A percentile compares a stretch with the other conserved stretches of the same genome.
These are phyloP conservation scores for Trametes polyzona DNA, from an alignment of 1,284 basidiomycete genomes.

Conservation along the genomic window DNA sequence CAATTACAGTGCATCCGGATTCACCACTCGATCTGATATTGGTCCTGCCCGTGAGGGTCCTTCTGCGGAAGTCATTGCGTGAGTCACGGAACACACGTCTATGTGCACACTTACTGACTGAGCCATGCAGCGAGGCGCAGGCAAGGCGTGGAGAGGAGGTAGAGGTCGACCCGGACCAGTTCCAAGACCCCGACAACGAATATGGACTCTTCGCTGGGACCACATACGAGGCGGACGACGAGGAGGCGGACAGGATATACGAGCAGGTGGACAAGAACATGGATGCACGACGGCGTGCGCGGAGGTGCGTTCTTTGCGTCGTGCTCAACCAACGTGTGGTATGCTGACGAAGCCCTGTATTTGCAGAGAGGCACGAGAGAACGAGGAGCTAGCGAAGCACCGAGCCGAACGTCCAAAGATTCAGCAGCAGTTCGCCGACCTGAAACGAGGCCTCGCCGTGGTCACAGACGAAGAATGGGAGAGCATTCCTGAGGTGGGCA, in stretches of 20 bases:
- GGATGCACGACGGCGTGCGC: conserved; percentile 82
- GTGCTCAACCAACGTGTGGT: conserved; percentile 23
- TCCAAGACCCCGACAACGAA: conserved; percentile 98
- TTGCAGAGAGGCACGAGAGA: conserved; percentile 76
- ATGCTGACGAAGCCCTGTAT: not conserved
- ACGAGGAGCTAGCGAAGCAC: conserved; percentile 70
- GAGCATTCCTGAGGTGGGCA: conserved; percentile 93
- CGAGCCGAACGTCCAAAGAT: conserved; percentile 87
- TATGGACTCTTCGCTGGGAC: conserved; percentile 94
- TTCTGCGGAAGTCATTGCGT: conserved; percentile 87
- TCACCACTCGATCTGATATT: conserved; percentile 98
- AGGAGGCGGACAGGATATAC: conserved; percentile 96
- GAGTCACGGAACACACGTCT: conserved; percentile 37
- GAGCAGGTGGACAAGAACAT: conserved; percentile 89
- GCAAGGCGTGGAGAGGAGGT: conserved; percentile 84
- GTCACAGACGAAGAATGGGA: conserved; percentile 96
- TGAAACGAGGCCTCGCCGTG: conserved; percentile 87
- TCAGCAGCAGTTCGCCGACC: conserved; percentile 91
- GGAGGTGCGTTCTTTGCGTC: conserved; percentile 65
- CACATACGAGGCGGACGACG: conserved; percentile 96
- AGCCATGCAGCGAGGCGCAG: conserved; percentile 70
- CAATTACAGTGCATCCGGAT: conserved; percentile 83
- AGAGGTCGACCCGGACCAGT: conserved; percentile 86
- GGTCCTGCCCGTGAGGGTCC: conserved; percentile 96
- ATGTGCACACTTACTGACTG: not conserved